Conservation (phyloP, 2,329 filamentous ascomycete species). For the Coniochaeta sp. region DNA sequence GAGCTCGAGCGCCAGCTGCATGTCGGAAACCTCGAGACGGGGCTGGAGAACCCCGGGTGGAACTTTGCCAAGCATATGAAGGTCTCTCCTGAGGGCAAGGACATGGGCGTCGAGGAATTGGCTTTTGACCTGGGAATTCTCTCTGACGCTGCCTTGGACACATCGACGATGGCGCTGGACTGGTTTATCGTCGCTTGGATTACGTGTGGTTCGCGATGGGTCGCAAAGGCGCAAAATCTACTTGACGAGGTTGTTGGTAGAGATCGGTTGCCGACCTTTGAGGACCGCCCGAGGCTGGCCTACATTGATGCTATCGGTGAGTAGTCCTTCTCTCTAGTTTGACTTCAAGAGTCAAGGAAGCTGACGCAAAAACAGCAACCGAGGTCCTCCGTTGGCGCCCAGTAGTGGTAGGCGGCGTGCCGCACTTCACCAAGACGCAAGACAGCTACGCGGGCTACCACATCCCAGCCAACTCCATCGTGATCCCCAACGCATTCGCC, state of each 20-base stretch:
- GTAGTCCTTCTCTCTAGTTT: not conserved
- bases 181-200: conserved; percentile 25
- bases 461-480: conserved; percentile 34
- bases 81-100: conserved; percentile 10
- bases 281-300: conserved; percentile 28
- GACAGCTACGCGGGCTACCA: conserved; percentile 28
- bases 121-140: conserved; percentile 25
- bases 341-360: too few relatives aligned
- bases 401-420: conserved; percentile 26
- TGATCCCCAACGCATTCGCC: conserved; percentile 35
- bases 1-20: conserved; percentile 18
- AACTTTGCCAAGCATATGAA: conserved; percentile 23
- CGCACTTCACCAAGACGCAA: conserved; percentile 28
- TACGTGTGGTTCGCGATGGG: conserved; percentile 11
- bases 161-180: conserved; percentile 19
- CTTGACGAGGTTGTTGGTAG: conserved; percentile 33
- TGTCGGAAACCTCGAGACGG: conserved; percentile 15
- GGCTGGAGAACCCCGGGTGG: conserved; percentile 18
- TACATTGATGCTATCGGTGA: conserved; percentile 31
- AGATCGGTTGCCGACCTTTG: conserved; percentile 28
- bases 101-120: conserved; percentile 20
- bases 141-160: conserved; percentile 24
- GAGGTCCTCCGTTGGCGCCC: conserved; percentile 40
- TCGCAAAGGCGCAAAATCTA: conserved; percentile 29
- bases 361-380: conserved; percentile 17